phyloP scores from a whole-genome alignment of 2,329 filamentous ascomycete species.

The Apiospora hydei region DNA sequence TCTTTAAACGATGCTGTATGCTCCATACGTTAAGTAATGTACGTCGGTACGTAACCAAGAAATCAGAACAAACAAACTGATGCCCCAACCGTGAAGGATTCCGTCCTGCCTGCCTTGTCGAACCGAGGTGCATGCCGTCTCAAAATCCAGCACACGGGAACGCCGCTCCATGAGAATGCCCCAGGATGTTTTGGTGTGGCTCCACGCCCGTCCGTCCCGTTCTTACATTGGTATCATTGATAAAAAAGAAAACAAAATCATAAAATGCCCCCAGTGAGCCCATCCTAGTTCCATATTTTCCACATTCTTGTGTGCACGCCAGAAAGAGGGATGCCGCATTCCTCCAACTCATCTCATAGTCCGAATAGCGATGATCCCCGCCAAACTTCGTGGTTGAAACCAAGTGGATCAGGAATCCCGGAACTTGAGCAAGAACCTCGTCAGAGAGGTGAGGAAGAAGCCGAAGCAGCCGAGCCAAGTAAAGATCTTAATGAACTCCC shows the following conservation, averaged over 20 bases:
- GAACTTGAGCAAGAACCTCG: not conserved
- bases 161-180: conserved; percentile 10
- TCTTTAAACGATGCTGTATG: not conserved
- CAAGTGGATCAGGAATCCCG: not conserved
- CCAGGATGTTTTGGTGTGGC: not conserved
- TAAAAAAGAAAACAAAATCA: conserved; percentile 7
- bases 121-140: not conserved
- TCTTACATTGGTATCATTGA: conserved; percentile 18
- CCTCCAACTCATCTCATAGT: not conserved
- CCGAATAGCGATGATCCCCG: too few species aligned
- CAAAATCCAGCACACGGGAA: conserved; percentile 4
- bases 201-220: not conserved
- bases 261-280: not conserved
- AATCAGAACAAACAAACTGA: not conserved
- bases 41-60: not conserved
- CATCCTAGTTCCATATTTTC: not conserved
- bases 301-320: not conserved
- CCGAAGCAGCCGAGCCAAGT: conserved; percentile 55
- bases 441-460: conserved; percentile 38
- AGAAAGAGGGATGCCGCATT: not conserved
- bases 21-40: not conserved
- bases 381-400: not conserved
- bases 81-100: not conserved
- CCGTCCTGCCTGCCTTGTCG: not conserved
- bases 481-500: conserved; percentile 64